phyloP scores from a whole-genome alignment of 352 stramenopile species.

The Aphanomyces euteiches region DNA sequence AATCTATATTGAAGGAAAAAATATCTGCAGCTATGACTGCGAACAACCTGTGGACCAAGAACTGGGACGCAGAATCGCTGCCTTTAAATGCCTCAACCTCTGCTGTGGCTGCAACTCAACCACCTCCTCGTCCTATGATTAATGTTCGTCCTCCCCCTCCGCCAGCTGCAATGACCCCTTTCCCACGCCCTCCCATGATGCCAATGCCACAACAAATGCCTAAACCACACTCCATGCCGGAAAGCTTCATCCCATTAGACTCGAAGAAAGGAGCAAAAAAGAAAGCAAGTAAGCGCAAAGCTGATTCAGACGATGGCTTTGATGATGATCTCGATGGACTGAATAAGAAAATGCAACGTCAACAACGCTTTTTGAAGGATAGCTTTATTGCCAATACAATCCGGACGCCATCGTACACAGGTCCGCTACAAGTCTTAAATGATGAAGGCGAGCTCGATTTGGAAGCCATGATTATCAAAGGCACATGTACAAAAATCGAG shows the following conservation, averaged over 20 bases:
- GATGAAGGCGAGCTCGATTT: slow-evolving; percentile 75
- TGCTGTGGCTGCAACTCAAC: background rate
- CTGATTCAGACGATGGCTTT: slow-evolving; percentile 33
- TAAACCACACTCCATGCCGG: slow-evolving; percentile 18
- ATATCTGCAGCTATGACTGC: slow-evolving; percentile 82
- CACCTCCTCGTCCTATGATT: background rate
- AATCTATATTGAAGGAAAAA: slow-evolving; percentile 73
- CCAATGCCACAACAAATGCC: background rate
- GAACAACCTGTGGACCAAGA: slow-evolving; percentile 81
- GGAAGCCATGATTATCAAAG: slow-evolving; percentile 89
- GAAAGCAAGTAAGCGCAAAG: slow-evolving; percentile 75
- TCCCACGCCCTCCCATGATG: slow-evolving; percentile 22
- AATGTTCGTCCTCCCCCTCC: slow-evolving; percentile 20
- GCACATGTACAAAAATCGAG: slow-evolving; percentile 93
- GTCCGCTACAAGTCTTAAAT: slow-evolving; percentile 61
- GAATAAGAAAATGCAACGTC: slow-evolving; percentile 68
- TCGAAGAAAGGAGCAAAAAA: slow-evolving; percentile 34
- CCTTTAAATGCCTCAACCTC: slow-evolving; percentile 39
- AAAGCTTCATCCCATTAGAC: slow-evolving; percentile 46
- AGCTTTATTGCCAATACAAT: slow-evolving; percentile 55
- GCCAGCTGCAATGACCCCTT: slow-evolving; percentile 7
- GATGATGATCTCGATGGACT: slow-evolving; percentile 44
- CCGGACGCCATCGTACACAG: slow-evolving; percentile 45
- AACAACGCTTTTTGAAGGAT: slow-evolving; percentile 74
- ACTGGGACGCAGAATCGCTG: slow-evolving; percentile 72